Evolutionary conservation across 306 rosid genomes (phyloP).

Genomic region (Lathyrus tuberosus): DNA sequence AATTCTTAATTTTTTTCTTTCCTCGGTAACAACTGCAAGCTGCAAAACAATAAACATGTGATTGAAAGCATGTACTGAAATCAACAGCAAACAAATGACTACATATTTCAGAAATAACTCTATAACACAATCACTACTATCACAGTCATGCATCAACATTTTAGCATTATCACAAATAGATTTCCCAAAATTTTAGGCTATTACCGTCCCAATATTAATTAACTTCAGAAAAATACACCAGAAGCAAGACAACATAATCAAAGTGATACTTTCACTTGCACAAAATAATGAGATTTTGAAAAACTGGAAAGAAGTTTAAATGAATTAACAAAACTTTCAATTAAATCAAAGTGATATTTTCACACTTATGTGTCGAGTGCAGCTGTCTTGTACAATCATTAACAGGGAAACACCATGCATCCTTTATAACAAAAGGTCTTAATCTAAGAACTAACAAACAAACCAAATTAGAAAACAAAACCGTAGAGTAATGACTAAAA

Average conservation of each 20-base stretch:
- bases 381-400: neutral
- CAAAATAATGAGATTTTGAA: constrained; percentile 25
- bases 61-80: constrained; percentile 29
- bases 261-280: neutral
- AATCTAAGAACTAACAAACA: too few species aligned
- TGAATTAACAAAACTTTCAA: constrained; percentile 29
- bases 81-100: constrained; percentile 20
- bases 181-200: neutral
- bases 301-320: constrained; percentile 5
- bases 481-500: too few species aligned
- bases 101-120: constrained; percentile 38
- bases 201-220: constrained; percentile 6
- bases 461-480: too few species aligned
- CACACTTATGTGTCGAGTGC: neutral
- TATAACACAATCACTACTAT: constrained; percentile 30
- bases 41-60: constrained; percentile 48
- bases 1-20: constrained; percentile 71
- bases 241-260: neutral
- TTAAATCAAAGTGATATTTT: constrained; percentile 25
- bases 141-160: constrained; percentile 21
- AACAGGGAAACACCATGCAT: neutral
- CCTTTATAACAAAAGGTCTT: too few species aligned
- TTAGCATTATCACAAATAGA: constrained; percentile 21
- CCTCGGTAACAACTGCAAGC: constrained; percentile 80
- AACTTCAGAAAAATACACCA: constrained; percentile 28